phyloP scores from a whole-genome alignment of 2,329 filamentous ascomycete genomes.

The Cryphonectria japonica region DNA sequence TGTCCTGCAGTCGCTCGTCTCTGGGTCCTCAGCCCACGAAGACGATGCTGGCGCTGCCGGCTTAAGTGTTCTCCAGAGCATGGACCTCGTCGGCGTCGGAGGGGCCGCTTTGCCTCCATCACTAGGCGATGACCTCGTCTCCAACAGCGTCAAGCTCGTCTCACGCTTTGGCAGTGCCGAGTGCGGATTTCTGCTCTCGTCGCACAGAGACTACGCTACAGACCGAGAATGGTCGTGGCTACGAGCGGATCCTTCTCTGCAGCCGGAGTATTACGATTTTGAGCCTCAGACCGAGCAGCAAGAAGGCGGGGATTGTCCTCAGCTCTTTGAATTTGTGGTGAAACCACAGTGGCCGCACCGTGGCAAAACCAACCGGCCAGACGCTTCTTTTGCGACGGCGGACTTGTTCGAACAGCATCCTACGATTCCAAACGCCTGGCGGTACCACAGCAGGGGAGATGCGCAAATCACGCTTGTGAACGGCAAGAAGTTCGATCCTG shows the following conservation, averaged over 20 bases:
- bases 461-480: slow-evolving; percentile 65
- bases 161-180: slow-evolving; percentile 69
- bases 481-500: slow-evolving; percentile 71
- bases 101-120: slow-evolving; percentile 60
- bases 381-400: slow-evolving; percentile 65
- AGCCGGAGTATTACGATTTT: slow-evolving; percentile 46
- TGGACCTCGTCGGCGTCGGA: slow-evolving; percentile 67
- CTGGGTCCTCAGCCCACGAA: slow-evolving; percentile 27
- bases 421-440: slow-evolving; percentile 58
- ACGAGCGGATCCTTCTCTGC: slow-evolving; percentile 39
- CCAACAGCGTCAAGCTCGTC: slow-evolving; percentile 56
- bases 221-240: slow-evolving; percentile 68
- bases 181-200: slow-evolving; percentile 68
- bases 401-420: slow-evolving; percentile 65
- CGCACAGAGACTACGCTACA: slow-evolving; percentile 55
- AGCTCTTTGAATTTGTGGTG: slow-evolving; percentile 58
- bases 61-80: slow-evolving; percentile 47
- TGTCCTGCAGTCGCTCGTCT: slow-evolving; percentile 56
- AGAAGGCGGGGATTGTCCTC: slow-evolving; percentile 35
- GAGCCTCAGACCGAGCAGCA: slow-evolving; percentile 41
- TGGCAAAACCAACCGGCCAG: slow-evolving; percentile 59
- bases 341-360: slow-evolving; percentile 60
- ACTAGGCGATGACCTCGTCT: slow-evolving; percentile 58
- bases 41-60: slow-evolving; percentile 40
- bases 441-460: slow-evolving; percentile 64